Evolutionary conservation across 768 basidiomycete species (phyloP).

Genomic region (Suillus paluster): DNA sequence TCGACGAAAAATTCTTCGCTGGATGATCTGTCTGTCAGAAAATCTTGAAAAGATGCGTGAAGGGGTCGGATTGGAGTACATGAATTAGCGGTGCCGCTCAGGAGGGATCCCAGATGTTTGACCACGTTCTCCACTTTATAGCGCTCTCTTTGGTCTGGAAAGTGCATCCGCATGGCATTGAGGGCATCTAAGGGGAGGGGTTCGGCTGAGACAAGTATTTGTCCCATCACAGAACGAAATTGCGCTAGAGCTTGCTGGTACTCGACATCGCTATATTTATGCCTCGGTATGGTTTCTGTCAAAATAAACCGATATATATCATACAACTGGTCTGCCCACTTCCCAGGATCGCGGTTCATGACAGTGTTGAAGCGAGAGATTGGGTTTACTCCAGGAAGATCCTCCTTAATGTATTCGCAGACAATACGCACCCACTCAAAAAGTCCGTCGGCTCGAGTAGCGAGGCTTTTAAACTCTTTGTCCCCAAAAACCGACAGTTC

Average conservation of each 20-base stretch:
- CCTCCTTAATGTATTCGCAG: background rate
- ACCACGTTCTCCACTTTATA: background rate
- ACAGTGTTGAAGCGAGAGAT: conserved; percentile 1
- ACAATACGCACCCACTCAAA: conserved; percentile 16
- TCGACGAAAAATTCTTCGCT: conserved; percentile 20
- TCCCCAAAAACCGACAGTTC: background rate
- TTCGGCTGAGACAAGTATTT: conserved; percentile 5
- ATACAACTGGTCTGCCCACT: background rate
- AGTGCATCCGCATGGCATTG: background rate
- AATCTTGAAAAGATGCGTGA: conserved; percentile 35
- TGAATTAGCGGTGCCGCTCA: conserved; percentile 9
- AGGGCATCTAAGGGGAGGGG: background rate
- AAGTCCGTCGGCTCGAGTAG: conserved; percentile 1
- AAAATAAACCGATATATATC: background rate
- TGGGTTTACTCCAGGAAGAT: background rate
- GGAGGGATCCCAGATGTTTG: conserved; percentile 5
- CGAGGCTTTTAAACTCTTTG: background rate
- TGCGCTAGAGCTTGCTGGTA: background rate
- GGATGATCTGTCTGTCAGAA: conserved; percentile 19
- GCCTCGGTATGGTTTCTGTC: background rate
- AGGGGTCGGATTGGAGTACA: conserved; percentile 17
- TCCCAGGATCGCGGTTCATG: background rate
- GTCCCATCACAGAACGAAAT: conserved; percentile 11
- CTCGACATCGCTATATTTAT: background rate
- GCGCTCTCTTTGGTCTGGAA: background rate